Percentiles rank a stretch among this genome's conserved stretches.
These are phyloP conservation scores for Cytospora mali DNA, from an alignment of 2,329 filamentous ascomycete species.

Conservation along the genomic window DNA sequence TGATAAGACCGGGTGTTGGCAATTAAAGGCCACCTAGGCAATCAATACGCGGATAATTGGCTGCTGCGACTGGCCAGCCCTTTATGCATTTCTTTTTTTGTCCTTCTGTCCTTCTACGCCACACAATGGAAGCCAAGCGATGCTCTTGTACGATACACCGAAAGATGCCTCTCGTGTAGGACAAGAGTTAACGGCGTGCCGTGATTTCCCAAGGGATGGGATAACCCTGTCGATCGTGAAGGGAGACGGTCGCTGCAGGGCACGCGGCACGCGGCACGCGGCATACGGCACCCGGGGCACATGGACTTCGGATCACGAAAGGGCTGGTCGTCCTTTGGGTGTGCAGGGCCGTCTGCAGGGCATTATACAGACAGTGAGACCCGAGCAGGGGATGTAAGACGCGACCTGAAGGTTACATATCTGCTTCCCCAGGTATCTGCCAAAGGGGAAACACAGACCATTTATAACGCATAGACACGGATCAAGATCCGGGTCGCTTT, in stretches of 20 bases:
- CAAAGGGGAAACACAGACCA: background rate
- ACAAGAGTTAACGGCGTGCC: background rate
- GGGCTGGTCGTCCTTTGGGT: background rate
- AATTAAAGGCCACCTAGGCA: background rate
- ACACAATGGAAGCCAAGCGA: background rate
- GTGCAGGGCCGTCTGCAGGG: background rate
- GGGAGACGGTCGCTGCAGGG: constrained; percentile 15
- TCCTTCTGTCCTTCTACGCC: background rate
- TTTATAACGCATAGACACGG: background rate
- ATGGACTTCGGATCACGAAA: constrained; percentile 13
- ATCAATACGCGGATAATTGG: background rate
- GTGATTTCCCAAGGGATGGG: constrained; percentile 2
- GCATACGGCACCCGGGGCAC: constrained; percentile 1
- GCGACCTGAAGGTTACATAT: background rate
- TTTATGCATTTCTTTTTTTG: background rate
- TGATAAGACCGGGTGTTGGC: background rate
- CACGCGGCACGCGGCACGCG: background rate
- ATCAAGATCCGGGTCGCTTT: background rate
- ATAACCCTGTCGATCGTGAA: constrained; percentile 12
- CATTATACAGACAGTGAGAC: background rate
- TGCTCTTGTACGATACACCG: background rate
- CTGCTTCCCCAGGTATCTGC: background rate
- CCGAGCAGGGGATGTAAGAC: background rate
- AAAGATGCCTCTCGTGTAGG: constrained; percentile 4
- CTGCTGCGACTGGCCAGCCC: background rate